Conservation (phyloP, 257 asterid species). For the Eustoma russellianum region DNA sequence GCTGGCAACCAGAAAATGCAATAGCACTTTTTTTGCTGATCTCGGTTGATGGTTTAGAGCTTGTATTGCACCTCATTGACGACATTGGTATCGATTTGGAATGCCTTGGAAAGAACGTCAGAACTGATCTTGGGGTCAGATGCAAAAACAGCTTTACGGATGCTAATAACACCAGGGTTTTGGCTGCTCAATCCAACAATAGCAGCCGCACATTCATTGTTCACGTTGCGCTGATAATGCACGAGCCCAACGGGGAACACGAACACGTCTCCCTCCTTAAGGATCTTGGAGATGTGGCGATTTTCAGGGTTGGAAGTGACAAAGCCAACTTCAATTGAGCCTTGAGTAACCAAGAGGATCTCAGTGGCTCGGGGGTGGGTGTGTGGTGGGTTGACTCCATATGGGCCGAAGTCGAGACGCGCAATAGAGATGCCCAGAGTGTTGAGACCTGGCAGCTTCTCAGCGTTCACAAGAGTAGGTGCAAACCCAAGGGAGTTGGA, state of each 20-base stretch:
- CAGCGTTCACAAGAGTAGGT: constrained; percentile 1
- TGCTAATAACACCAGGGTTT: constrained; percentile 8
- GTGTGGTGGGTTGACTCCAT: constrained; percentile 11
- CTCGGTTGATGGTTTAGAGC: not conserved
- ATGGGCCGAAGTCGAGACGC: constrained; percentile 1
- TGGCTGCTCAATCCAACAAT: constrained; percentile 14
- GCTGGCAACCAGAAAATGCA: too few species aligned
- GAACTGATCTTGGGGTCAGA: constrained; percentile 4
- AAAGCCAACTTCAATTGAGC: constrained; percentile 6
- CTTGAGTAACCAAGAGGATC: constrained; percentile 8
- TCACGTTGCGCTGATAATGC: constrained; percentile 11
- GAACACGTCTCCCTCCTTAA: constrained; percentile 12
- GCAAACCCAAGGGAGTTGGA: constrained; percentile 18
- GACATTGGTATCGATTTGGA: constrained; percentile 1
- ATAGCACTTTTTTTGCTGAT: too few species aligned
- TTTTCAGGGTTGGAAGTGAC: constrained; percentile 15
- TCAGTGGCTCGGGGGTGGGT: constrained; percentile 13
- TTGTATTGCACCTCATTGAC: constrained; percentile 6
- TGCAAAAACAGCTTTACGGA: constrained; percentile 10
- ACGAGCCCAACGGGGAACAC: constrained; percentile 11
- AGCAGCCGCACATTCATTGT: constrained; percentile 5
- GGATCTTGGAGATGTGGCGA: constrained; percentile 2
- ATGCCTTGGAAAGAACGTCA: constrained; percentile 9
- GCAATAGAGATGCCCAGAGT: constrained; percentile 10
- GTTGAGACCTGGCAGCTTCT: constrained; percentile 14